These are phyloP conservation scores for Ilyonectria robusta DNA, from an alignment of 2,329 filamentous ascomycete species.

Conservation along the genomic window DNA sequence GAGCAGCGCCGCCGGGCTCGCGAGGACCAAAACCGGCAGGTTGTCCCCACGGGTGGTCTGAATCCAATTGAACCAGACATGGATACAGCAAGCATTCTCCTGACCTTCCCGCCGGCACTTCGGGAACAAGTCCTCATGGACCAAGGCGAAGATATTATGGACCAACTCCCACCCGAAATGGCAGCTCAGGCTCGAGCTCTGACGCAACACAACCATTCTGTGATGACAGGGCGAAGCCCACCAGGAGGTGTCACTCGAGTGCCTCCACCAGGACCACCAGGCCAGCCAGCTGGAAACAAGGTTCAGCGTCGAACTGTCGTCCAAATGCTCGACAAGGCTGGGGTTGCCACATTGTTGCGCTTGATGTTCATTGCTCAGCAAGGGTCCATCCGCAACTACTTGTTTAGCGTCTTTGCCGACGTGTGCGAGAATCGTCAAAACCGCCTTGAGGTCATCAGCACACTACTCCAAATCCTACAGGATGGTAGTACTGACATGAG, in stretches of 20 bases:
- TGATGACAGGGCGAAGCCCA: conserved; percentile 50
- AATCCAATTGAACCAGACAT: conserved; percentile 75
- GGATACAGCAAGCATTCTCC: conserved; percentile 92
- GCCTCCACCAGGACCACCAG: conserved; percentile 46
- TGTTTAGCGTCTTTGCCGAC: conserved; percentile 90
- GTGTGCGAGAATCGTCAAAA: conserved; percentile 98
- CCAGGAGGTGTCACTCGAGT: conserved; percentile 44
- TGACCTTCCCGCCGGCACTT: conserved; percentile 87
- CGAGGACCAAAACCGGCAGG: conserved; percentile 82
- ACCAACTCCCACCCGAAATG: conserved; percentile 86
- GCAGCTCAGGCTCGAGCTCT: conserved; percentile 87
- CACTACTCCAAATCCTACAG: conserved; percentile 92
- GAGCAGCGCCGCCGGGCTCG: conserved; percentile 91
- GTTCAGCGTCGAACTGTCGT: conserved; percentile 84
- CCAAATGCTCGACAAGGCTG: conserved; percentile 97
- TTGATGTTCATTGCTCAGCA: conserved; percentile 98
- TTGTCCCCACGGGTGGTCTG: conserved; percentile 68
- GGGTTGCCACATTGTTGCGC: conserved; percentile 95
- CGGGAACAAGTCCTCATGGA: conserved; percentile 91
- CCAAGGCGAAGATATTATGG: conserved; percentile 89
- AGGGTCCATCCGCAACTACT: conserved; percentile 84
- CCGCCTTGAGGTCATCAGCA: conserved; percentile 92
- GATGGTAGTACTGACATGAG: conserved; percentile 95
- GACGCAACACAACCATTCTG: conserved; percentile 56
- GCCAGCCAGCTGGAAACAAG: conserved; percentile 70